Evolutionary conservation across 2,329 filamentous ascomycete species (phyloP), one percentile per base, ranked within the genome.

Genomic region (Arthrobotrys conoides): DNA sequence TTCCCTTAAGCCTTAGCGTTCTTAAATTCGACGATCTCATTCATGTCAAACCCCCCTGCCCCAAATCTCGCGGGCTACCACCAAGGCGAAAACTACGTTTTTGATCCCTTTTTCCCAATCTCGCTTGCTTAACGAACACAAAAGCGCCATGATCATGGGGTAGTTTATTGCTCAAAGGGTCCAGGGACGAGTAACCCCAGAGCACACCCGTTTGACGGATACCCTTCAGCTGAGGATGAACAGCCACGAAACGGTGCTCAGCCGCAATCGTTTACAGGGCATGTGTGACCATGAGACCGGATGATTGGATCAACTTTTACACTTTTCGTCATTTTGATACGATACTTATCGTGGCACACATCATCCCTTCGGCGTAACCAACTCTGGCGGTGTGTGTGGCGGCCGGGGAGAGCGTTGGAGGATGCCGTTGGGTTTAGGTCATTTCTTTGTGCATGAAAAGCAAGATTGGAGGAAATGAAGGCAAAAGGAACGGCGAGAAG

Each of bases 241-340:
- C 65, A 76, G 72, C 72, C 72, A 76, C 72, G 57, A 55, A 27
- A 33, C 20, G 22, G 16, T 49, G 59, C 72, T 76, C 72, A 76
- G 72, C 72, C 72, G 57, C 66, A 76, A 51, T 36, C 2, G 5
- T 46, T 18, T 1, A 46, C 44, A 46, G 14, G 55, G 57, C 57
- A 65, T 76, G 65, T 71, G 72, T 71, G 65, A 65, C 66, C 72
- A 61, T 38, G 57, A 70, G 44, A 44, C 48, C 66, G n/a, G 48
- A 30, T 76, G 57, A 76, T 76, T 76, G 72, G 72, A 55, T 24
- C 49, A 57, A 38, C 63, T 48, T 65, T 27, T 38, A 14, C 4
- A 18, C 41, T 12, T 46, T n/a, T 46, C 38, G 49, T 73, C 70
- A 67, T 67, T 67, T 67, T 30, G 6, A 49, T 65, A 49, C 44